Conservation (phyloP, 169 alveolate genomes). For the Plasmodium vivax region DNA sequence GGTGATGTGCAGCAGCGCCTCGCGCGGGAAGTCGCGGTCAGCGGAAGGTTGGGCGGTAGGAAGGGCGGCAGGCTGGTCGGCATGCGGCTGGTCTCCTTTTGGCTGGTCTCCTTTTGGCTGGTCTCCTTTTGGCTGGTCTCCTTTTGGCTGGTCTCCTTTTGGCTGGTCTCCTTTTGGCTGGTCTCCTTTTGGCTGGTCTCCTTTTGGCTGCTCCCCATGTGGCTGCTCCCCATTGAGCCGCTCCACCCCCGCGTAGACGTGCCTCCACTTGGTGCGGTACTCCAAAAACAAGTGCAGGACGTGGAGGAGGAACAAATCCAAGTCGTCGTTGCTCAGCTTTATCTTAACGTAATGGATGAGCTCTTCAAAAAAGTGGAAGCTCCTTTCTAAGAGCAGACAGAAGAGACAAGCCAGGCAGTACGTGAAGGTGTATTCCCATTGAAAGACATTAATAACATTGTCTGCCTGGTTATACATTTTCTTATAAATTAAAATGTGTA, state of each 20-base stretch:
- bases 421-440: slow-evolving; percentile 45
- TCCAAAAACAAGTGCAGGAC: slow-evolving; percentile 35
- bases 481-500: slow-evolving; percentile 30
- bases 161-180: too few relatives aligned
- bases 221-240: background rate
- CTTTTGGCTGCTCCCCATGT: background rate
- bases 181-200: background rate
- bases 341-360: slow-evolving; percentile 26
- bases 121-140: too few relatives aligned
- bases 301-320: slow-evolving; percentile 34
- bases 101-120: too few relatives aligned
- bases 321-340: slow-evolving; percentile 13
- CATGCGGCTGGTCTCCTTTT: background rate
- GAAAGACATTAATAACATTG: slow-evolving; percentile 25
- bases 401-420: slow-evolving; percentile 52
- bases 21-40: background rate
- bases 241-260: background rate
- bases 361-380: slow-evolving; percentile 20
- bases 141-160: too few relatives aligned
- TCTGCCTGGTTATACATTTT: slow-evolving; percentile 27
- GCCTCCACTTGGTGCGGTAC: slow-evolving; percentile 9
- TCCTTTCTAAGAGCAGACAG: background rate
- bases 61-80: background rate
- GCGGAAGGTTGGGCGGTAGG: too few relatives aligned
- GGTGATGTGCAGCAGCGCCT: slow-evolving; percentile 22